Base-by-base conservation (phyloP, 2,329 filamentous ascomycete genomes). In the Colletotrichum sp. region DNA sequence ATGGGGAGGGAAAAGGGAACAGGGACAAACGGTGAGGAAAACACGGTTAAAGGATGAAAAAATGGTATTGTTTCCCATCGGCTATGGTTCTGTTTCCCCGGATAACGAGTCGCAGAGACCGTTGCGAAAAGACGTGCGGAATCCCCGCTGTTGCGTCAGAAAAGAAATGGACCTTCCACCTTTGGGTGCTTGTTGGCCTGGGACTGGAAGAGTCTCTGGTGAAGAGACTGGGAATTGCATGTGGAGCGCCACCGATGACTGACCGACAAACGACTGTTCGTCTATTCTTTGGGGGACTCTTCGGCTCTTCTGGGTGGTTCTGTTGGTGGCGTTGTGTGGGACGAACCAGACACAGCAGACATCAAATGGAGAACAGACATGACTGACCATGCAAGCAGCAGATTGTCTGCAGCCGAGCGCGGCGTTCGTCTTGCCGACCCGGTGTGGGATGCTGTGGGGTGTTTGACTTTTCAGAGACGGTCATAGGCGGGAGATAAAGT, bases 101-200 rank as follows among this genome's bases (percentile, higher is more conserved):
- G 68, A 70, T 49, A 69, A 69, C 67, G 16, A 69, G 32, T 18
- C 18, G 36, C 34, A 39, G 32, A 24, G 13, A 44, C 62, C 62
- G 62, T 64, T 64, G 67, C 32, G 16, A n/a, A 39, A 69, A 74
- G 71, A 76, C 63, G 73, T 72, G 69, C 73, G 26, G 70, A 68
- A 69, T 69, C 73, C 70, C 73, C 73, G 73, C 73, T 76, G 60
- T 73, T 65, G 52, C 70, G 70, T 55, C 73, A 76, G 70, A 34
- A 64, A 76, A 60, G 16, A 63, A 65, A 69, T 69, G 57, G 73
- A 68, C 70, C 73, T 64, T 64, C 73, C 57, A 24, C 44, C 64
- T 73, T 69, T 28, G 62, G 62, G 7, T 32, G 26, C 18, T 39
- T 8, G 28, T 36, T 13, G 15, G 59, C 59, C 32, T 63, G 30